Evolutionary conservation across 2,329 filamentous ascomycete genomes (phyloP), one percentile per base, ranked within the genome.

Genomic region (Ophiocordyceps robertsii): DNA sequence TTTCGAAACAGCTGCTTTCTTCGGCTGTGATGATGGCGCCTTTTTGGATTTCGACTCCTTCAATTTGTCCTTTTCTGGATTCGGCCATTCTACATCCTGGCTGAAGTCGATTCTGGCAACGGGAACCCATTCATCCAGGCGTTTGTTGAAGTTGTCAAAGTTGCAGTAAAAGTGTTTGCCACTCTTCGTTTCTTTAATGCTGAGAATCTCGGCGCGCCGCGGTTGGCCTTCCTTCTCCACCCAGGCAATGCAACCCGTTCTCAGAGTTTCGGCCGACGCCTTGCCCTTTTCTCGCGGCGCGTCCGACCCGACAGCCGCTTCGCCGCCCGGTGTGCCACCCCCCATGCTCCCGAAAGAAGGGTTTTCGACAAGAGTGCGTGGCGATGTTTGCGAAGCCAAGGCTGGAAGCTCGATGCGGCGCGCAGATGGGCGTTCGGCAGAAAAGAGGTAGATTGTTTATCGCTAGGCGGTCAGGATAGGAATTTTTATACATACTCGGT

Each of bases 71-170:
- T 94, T 94, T 49, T 94, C 89, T 10, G 88, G 86, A 46, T 80
- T 82, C 17, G 92, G 92, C 89, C 92, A 98, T 65, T 98, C 92
- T 43, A 98, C 92, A 54, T 95, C 89, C 51, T 87, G 81, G 2
- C 75, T 70, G 44, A 98, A 81, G 59, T 96, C 87, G 51, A 98
- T 86, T 31, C 92, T 77, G 31, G 77, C 72, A 29, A 83, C 75
- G 2, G 84, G 73, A 10, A 98, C 81, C 92, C 92, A 98, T 69
- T 98, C 92, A 67, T 75, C 69, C 12, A 77, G 63, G 50, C 71
- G 72, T 63, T 96, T 96, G 66, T 96, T 96, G 75, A 95, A 96
- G 56, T 94, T 93, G 57, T 95, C 87, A 60, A 95, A 96, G 62
- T 96, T 94, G 55, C 94, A 93, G 63, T 95, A 95, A 58, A 90